These are phyloP conservation scores for Fusarium marasasianum DNA, from an alignment of 2,329 filamentous ascomycete genomes.

Conservation along the genomic window DNA sequence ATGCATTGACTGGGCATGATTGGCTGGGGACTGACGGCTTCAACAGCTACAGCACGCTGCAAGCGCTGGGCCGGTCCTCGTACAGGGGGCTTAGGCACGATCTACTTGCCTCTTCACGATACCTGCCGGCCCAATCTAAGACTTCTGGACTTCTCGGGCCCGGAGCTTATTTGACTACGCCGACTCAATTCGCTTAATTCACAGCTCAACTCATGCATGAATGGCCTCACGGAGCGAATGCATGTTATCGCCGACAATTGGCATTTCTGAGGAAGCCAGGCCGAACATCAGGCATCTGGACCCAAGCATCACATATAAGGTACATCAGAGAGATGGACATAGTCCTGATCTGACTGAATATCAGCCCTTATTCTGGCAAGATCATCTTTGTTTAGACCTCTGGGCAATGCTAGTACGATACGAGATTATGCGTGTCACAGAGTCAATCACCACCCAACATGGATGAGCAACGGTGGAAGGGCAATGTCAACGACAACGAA, in stretches of 20 bases:
- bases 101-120: conserved; percentile 9
- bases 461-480: conserved; percentile 18
- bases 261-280: neutral
- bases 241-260: neutral
- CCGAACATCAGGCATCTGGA: neutral
- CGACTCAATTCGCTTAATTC: conserved; percentile 8
- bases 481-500: conserved; percentile 15
- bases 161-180: conserved; percentile 16
- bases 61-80: conserved; percentile 19
- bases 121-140: conserved; percentile 8
- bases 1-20: conserved; percentile 6
- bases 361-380: neutral
- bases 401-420: conserved; percentile 1
- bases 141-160: conserved; percentile 19
- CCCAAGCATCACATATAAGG: neutral
- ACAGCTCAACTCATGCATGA: conserved; percentile 1
- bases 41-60: conserved; percentile 38
- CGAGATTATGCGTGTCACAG: conserved; percentile 2
- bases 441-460: conserved; percentile 14
- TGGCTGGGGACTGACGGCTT: conserved; percentile 19
- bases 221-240: neutral
- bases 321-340: neutral
- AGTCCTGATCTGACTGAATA: neutral
- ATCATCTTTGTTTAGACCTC: neutral
- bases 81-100: conserved; percentile 4